phyloP scores from a whole-genome alignment of 2,329 filamentous ascomycete genomes.

The Fusarium coicis region DNA sequence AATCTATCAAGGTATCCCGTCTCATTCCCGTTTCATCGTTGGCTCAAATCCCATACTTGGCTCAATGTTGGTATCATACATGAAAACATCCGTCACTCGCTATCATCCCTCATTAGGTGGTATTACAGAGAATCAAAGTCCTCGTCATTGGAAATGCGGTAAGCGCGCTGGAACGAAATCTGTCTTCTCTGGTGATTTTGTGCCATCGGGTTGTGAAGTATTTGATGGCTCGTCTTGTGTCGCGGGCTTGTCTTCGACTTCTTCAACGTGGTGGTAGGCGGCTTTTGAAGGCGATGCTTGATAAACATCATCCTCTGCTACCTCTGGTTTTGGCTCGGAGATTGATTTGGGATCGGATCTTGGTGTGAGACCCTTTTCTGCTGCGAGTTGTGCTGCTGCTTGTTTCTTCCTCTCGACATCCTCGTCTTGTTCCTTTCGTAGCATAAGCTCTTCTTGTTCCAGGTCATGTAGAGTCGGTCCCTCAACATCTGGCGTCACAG shows the following conservation, averaged over 20 bases:
- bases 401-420: conserved; percentile 63
- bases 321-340: conserved; percentile 41
- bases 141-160: conserved; percentile 62
- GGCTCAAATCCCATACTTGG: conserved; percentile 20
- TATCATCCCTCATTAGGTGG: conserved; percentile 23
- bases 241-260: not conserved
- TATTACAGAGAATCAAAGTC: conserved; percentile 27
- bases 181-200: conserved; percentile 22
- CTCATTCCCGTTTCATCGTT: conserved; percentile 8
- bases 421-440: conserved; percentile 63
- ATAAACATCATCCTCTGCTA: conserved; percentile 49
- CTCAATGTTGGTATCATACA: conserved; percentile 43
- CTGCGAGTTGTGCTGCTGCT: conserved; percentile 63
- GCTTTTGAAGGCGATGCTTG: conserved; percentile 24
- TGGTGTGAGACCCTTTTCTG: conserved; percentile 58
- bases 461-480: conserved; percentile 63
- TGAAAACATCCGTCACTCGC: conserved; percentile 25
- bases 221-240: conserved; percentile 33
- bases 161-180: conserved; percentile 69
- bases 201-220: conserved; percentile 4
- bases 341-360: conserved; percentile 15
- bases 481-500: conserved; percentile 51
- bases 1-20: conserved; percentile 4
- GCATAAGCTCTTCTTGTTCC: conserved; percentile 62
- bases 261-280: conserved; percentile 19